phyloP scores from a whole-genome alignment of 306 rosid genomes.

The Luffa acutangula region DNA sequence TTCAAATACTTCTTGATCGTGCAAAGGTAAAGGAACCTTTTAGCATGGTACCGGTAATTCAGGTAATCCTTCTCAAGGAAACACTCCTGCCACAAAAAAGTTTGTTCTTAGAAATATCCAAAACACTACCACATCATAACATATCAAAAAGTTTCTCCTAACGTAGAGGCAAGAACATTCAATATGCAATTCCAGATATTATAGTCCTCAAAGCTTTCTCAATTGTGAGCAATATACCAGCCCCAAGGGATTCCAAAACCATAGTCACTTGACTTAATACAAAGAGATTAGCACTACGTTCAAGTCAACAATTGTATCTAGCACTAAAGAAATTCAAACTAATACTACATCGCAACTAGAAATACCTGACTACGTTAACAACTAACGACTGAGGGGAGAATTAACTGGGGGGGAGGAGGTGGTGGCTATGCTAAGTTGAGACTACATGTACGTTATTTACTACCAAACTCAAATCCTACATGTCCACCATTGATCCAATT shows the following conservation, averaged over 20 bases:
- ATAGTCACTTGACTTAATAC: neutral
- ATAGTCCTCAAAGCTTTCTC: neutral
- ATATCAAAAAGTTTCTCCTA: neutral
- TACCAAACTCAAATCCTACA: neutral
- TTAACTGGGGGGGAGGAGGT: neutral
- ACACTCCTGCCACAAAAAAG: constrained; percentile 50
- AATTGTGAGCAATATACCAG: neutral
- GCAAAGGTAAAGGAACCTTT: constrained; percentile 78
- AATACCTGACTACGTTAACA: neutral
- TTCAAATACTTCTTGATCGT: constrained; percentile 56
- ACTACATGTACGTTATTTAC: neutral
- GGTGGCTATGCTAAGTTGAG: neutral
- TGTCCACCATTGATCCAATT: neutral
- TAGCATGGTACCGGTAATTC: constrained; percentile 77
- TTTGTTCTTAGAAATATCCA: neutral
- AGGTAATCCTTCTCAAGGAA: constrained; percentile 90
- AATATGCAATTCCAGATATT: neutral
- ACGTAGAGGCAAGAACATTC: neutral
- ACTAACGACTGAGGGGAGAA: neutral
- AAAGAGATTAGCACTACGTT: neutral
- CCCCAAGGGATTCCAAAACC: neutral
- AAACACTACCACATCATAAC: neutral
- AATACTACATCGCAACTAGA: neutral
- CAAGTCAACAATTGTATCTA: neutral
- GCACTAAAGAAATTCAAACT: neutral